Evolutionary conservation across 768 basidiomycete genomes (phyloP), one percentile per base, ranked within the genome.

Genomic region (Hortiboletus campestris): DNA sequence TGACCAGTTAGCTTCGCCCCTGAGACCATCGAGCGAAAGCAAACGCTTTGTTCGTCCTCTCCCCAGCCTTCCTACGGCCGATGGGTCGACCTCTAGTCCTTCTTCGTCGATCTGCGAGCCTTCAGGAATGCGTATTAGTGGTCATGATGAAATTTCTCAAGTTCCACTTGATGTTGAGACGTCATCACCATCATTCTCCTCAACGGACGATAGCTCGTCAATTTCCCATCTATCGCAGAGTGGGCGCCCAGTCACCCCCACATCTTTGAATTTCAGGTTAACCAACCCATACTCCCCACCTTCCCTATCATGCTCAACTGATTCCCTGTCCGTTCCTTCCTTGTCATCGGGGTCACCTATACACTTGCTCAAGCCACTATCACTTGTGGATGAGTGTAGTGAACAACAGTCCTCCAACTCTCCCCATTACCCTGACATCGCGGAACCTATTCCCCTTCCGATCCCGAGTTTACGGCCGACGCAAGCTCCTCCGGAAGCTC

Each of bases 251-350:
- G 57, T 72, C 16, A 75, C 73, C n/a, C 74, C 74, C 4, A 71
- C 70, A 16, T 71, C 60, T 28, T 62, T 65, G 61, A 66, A 64
- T 40, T 61, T 64, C 64, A 68, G 59, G 48, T 42, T 74, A 44
- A 61, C 55, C 35, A 63, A 62, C 50, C 58, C 62, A 34, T 62
- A 58, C 46, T 64, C 63, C n/a, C 75, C 79, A 41, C 82, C 83
- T 9, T 80, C 77, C 12, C 71, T 85, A 9, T 80, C 83, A 6
- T 81, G 82, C 6, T 84, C 83, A 6, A 76, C 79, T 0, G 86
- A 87, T 56, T 88, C 86, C 2, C 64, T 87, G 46, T 77, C 76
- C 11, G 80, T 84, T 13, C 80, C 80, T 3, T 76, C 80, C 3
- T 74, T 76, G 7, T 80, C 82, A 9, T 84, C 85, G 14, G 80